phyloP scores from a whole-genome alignment of 345 rosid genomes.

The Rhodamnia rubescens region DNA sequence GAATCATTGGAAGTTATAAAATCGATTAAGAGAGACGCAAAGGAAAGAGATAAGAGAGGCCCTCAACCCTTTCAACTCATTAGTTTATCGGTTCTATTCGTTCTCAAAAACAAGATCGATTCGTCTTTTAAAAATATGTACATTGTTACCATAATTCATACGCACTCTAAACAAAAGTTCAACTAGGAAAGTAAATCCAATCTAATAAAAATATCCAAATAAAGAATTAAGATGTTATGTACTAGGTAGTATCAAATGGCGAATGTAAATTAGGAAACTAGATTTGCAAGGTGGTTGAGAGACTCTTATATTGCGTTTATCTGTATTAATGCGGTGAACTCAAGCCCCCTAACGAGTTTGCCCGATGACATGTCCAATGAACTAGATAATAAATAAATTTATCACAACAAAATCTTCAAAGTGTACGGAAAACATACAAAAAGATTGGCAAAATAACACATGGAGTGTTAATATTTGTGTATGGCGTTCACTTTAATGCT shows the following conservation, averaged over 20 bases:
- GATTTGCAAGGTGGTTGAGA: neutral
- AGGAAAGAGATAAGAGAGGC: neutral
- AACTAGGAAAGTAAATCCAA: neutral
- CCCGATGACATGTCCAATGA: neutral
- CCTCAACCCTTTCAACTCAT: too few relatives aligned
- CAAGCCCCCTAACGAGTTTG: rapidly evolving
- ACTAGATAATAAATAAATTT: neutral
- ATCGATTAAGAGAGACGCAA: neutral
- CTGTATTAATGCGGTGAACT: rapidly evolving
- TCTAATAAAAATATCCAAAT: neutral
- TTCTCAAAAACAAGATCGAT: neutral
- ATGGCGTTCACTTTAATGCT: too few relatives aligned
- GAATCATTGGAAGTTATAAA: neutral
- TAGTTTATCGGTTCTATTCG: neutral
- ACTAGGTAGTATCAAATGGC: neutral
- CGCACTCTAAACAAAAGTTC: neutral
- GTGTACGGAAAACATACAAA: neutral
- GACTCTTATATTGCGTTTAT: neutral
- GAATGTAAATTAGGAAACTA: neutral
- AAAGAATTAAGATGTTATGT: neutral
- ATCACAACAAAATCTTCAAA: neutral
- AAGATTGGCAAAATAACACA: too few relatives aligned
- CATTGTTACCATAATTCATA: neutral
- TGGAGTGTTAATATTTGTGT: too few relatives aligned
- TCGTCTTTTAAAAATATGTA: neutral